Percentiles rank a stretch among this genome's conserved stretches.
These are phyloP conservation scores for Chytriomyces sp. DNA, from an alignment of 192 early-diverging fungal species.

Conservation along the genomic window DNA sequence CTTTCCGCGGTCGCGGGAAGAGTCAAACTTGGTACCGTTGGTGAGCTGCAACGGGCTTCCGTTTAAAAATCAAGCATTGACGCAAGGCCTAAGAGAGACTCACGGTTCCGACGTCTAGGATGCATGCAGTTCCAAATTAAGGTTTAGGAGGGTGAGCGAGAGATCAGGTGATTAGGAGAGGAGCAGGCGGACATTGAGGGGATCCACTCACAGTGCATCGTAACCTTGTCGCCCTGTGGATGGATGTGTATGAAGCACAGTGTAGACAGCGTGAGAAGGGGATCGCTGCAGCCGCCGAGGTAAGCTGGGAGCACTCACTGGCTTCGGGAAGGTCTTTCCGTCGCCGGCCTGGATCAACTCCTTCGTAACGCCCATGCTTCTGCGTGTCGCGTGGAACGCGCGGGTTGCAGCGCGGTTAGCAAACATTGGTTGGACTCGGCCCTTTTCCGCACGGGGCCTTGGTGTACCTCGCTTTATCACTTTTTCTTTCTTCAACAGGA, in stretches of 20 bases:
- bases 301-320: conserved; percentile 35
- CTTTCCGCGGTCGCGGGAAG: conserved; percentile 76
- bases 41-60: conserved; percentile 36
- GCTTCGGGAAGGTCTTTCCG: conserved; percentile 60
- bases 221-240: conserved; percentile 47
- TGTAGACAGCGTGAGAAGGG: too few relatives aligned
- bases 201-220: conserved; percentile 44
- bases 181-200: background rate
- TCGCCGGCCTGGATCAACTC: conserved; percentile 50
- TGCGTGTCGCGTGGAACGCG: conserved; percentile 9
- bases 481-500: background rate
- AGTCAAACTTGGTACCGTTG: conserved; percentile 83
- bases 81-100: conserved; percentile 13
- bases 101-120: conserved; percentile 42
- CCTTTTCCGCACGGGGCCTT: background rate
- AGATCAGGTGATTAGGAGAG: background rate
- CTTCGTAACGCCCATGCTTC: conserved; percentile 54
- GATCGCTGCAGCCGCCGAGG: too few relatives aligned
- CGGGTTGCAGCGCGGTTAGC: background rate
- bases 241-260: background rate
- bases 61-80: background rate
- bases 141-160: background rate
- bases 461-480: background rate
- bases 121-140: background rate
- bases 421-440: background rate